A percentile compares a stretch with the other conserved stretches of the same genome.
Conservation (phyloP, 495 filamentous ascomycete species). For the Copromyces sp. region DNA sequence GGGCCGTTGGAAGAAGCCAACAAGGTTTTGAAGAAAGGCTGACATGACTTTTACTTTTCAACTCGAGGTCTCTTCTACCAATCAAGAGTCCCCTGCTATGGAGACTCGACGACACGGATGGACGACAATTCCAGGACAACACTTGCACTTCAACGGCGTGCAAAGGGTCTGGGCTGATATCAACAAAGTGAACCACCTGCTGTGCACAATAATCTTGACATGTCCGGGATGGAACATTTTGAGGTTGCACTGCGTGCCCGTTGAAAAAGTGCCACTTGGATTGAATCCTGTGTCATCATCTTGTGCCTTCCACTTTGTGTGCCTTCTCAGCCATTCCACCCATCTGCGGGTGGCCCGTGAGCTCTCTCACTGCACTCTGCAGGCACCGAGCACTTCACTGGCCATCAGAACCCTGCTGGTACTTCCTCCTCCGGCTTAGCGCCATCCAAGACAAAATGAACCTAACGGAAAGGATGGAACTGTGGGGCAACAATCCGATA, state of each 20-base stretch:
- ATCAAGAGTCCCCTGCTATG: not conserved
- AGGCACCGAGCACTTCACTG: not conserved
- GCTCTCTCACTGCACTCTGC: not conserved
- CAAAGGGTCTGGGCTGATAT: not conserved
- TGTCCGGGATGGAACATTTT: not conserved
- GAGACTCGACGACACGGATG: not conserved
- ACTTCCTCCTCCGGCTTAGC: not conserved
- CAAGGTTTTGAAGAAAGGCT: not conserved
- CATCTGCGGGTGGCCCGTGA: not conserved
- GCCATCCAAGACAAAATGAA: not conserved
- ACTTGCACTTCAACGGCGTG: not conserved
- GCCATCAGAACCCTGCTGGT: not conserved
- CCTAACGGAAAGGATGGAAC: not conserved
- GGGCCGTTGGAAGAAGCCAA: not conserved
- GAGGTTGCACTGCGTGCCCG: not conserved
- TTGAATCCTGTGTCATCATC: not conserved
- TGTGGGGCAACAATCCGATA: constrained; percentile 9
- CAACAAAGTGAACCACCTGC: not conserved
- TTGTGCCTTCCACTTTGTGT: too few species aligned
- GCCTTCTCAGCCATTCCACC: not conserved
- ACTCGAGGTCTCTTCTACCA: not conserved
- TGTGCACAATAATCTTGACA: not conserved
- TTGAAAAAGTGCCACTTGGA: not conserved
- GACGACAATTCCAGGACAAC: too few species aligned
- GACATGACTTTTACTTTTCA: not conserved